Conservation (phyloP, 106 monocot genomes). For the Hemerocallis citrina region DNA sequence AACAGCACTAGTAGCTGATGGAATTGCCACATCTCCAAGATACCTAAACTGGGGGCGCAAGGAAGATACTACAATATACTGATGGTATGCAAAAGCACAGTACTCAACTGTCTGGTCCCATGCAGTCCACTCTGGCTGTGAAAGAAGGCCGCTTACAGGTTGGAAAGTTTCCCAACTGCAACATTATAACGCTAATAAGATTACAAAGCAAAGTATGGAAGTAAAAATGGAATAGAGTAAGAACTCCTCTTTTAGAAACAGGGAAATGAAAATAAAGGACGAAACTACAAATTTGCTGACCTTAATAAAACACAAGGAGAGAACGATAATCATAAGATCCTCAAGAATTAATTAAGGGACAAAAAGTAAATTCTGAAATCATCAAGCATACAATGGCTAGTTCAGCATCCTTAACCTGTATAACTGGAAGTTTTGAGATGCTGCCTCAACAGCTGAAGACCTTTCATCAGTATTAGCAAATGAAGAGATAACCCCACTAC, state of each 20-base stretch:
- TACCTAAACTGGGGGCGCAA: conserved; percentile 89
- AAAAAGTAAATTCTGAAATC: no score
- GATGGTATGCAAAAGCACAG: conserved; percentile 96
- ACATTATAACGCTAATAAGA: conserved; percentile 6
- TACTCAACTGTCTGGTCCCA: conserved; percentile 99
- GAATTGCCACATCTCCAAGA: conserved; percentile 96
- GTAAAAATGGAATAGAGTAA: background rate
- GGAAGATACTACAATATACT: conserved; percentile 91
- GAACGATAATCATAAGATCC: background rate
- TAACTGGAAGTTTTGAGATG: conserved; percentile 91
- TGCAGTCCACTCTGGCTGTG: conserved; percentile 98
- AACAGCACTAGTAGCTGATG: conserved; percentile 89
- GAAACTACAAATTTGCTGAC: background rate
- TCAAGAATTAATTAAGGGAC: background rate
- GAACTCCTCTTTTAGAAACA: background rate
- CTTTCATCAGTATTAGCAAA: conserved; percentile 66
- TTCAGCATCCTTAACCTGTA: conserved; percentile 47
- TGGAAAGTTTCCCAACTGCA: conserved; percentile 98
- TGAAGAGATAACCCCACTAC: conserved; percentile 58
- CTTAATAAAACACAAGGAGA: background rate
- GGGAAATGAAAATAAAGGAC: background rate
- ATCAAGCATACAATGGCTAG: background rate
- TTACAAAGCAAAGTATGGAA: background rate
- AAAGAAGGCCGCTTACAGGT: conserved; percentile 83
- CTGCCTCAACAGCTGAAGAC: conserved; percentile 50